Conservation (phyloP, 2,329 filamentous ascomycete species). For the Aspergillus sp. region DNA sequence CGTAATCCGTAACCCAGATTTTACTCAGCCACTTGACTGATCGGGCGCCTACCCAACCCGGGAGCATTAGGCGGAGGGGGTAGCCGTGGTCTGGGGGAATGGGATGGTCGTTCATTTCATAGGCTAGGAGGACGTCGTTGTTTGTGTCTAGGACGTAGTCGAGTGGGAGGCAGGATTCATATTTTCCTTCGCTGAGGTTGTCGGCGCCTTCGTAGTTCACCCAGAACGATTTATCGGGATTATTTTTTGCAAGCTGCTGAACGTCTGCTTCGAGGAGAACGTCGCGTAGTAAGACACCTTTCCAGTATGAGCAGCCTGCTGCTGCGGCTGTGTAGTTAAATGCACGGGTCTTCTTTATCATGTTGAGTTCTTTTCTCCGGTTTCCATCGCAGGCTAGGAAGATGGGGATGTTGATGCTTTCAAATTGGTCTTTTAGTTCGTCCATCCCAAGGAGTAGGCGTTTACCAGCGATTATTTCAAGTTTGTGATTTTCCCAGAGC, state of each 20-base stretch:
- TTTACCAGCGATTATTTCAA: conserved; percentile 39
- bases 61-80: conserved; percentile 37
- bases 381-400: conserved; percentile 46
- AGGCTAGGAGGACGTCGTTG: conserved; percentile 44
- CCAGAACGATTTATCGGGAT: conserved; percentile 26
- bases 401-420: conserved; percentile 44
- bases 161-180: conserved; percentile 43
- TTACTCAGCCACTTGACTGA: conserved; percentile 38
- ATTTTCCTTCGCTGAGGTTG: conserved; percentile 41
- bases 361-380: conserved; percentile 47
- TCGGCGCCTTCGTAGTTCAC: conserved; percentile 48
- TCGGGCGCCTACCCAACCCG: conserved; percentile 37
- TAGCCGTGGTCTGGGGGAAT: conserved; percentile 40
- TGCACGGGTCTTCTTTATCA: conserved; percentile 43
- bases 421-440: conserved; percentile 40
- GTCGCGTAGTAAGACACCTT: conserved; percentile 41
- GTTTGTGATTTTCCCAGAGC: conserved; percentile 44
- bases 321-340: conserved; percentile 44
- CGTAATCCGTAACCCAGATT: conserved; percentile 36
- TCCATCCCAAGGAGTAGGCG: conserved; percentile 38
- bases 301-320: conserved; percentile 47
- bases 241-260: conserved; percentile 9
- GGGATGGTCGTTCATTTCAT: conserved; percentile 37
- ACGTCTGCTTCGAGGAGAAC: conserved; percentile 40
- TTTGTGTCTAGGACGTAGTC: conserved; percentile 43